Base-by-base conservation (phyloP, 139 green algal genomes). In the Chlamydomonas sphaeroides region DNA sequence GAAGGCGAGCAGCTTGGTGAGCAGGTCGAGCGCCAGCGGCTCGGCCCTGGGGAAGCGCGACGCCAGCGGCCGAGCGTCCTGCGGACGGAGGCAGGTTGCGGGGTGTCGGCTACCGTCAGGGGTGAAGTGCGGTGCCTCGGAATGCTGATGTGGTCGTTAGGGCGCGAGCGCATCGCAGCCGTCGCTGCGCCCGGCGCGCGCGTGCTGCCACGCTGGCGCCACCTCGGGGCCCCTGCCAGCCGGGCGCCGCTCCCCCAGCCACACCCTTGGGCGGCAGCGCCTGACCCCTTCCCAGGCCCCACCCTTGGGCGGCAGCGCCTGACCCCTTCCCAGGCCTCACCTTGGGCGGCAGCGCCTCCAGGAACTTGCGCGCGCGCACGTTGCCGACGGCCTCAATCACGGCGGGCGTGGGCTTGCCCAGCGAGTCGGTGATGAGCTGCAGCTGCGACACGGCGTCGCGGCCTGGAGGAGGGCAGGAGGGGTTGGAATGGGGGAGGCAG, bases 1-100 rank as follows among this genome's bases (percentile, higher is more conserved):
- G 84, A 96, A 96, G 1, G 89, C 85, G 48, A 97, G 88, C 65
- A 97, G 88, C 69, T 89, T 92, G 63, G 69, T 68, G 21, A 97
- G 85, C 62, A 94, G 85, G 51, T 89, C 83, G 0, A 91, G 83
- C 23, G 87, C 88, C 32, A 42, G 59, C 2, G 68, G 85, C 53
- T 95, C 92, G n/a, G 95, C 85, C 28, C 48, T 57, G 20, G 78
- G 84, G 65, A 91, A 91, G 57, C 87, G 86, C 30, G 68, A 26
- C 10, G 57, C 36, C 25, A 90, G 70, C 23, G 32, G 51, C 3
- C 35, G 38, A 23, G 70, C 35, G 39, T 69, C 45, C 71, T 80
- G 59, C 23, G 56, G 35, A 7, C 23, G 68, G 42, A 15, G 5
- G 35, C 33, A 68, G 63, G 3, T 11, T 10, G 75, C 61, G 59